phyloP scores from a whole-genome alignment of 2,329 filamentous ascomycete genomes.

The Colletotrichum eremochloae region DNA sequence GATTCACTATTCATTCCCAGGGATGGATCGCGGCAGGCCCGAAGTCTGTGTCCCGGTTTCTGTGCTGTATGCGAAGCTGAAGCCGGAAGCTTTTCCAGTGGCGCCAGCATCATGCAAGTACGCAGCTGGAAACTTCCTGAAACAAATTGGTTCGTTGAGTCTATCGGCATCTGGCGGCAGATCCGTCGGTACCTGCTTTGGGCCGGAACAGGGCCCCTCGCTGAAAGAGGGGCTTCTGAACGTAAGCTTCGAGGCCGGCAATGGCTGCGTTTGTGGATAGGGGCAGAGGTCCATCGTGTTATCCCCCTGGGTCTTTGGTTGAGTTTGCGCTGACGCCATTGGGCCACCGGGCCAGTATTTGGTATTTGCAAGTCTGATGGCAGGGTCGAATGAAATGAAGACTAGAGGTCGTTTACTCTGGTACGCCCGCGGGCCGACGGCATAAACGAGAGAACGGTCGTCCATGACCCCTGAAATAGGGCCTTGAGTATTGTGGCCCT shows the following conservation, averaged over 20 bases:
- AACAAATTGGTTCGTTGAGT: slow-evolving; percentile 2
- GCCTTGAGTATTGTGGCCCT: slow-evolving; percentile 52
- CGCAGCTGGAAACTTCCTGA: slow-evolving; percentile 21
- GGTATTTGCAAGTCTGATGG: slow-evolving; percentile 50
- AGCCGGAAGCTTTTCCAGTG: slow-evolving; percentile 15
- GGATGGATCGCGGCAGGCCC: too few species aligned
- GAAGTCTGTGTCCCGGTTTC: too few species aligned
- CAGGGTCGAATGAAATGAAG: slow-evolving; percentile 59
- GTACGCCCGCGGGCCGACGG: slow-evolving; percentile 47
- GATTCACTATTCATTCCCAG: too few species aligned
- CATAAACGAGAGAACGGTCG: slow-evolving; percentile 62
- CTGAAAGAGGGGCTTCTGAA: slow-evolving; percentile 27
- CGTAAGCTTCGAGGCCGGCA: slow-evolving; percentile 9
- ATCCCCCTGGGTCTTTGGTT: background rate
- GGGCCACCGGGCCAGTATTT: slow-evolving; percentile 44
- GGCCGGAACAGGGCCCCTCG: slow-evolving; percentile 40
- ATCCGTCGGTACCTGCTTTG: slow-evolving; percentile 21
- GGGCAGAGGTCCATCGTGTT: background rate
- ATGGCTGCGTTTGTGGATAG: slow-evolving; percentile 7
- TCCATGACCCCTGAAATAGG: slow-evolving; percentile 59
- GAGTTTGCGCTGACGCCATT: slow-evolving; percentile 22
- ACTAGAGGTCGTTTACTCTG: slow-evolving; percentile 53
- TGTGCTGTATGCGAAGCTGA: slow-evolving; percentile 29
- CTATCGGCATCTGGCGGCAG: background rate
- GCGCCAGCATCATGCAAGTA: slow-evolving; percentile 13